Evolutionary conservation across 495 filamentous ascomycete genomes (phyloP).

Genomic region (Acidomyces sp.): DNA sequence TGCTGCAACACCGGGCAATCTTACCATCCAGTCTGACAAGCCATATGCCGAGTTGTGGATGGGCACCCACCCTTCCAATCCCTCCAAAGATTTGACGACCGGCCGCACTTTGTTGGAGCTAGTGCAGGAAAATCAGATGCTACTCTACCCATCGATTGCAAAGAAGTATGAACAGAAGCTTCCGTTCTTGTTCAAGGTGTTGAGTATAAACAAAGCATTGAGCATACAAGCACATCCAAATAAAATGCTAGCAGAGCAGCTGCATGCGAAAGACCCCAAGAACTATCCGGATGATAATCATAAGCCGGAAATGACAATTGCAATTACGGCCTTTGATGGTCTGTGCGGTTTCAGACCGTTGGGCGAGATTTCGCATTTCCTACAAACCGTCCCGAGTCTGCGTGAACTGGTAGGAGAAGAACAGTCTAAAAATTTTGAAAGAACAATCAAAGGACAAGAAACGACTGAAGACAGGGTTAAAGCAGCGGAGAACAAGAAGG

Average conservation of each 20-base stretch:
- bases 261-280: constrained; percentile 73
- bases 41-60: constrained; percentile 69
- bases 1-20: constrained; percentile 23
- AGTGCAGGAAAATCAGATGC: constrained; percentile 72
- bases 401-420: constrained; percentile 63
- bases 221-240: constrained; percentile 97
- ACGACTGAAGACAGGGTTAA: constrained; percentile 45
- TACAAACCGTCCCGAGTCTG: constrained; percentile 58
- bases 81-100: constrained; percentile 75
- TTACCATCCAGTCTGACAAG: constrained; percentile 29
- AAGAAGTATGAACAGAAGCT: constrained; percentile 65
- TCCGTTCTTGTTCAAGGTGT: constrained; percentile 94
- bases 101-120: constrained; percentile 80
- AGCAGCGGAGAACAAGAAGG: constrained; percentile 60
- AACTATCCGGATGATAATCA: constrained; percentile 99
- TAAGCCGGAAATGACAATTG: constrained; percentile 98
- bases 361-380: constrained; percentile 72
- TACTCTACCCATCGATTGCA: constrained; percentile 58
- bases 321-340: constrained; percentile 89
- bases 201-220: constrained; percentile 84
- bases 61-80: constrained; percentile 93
- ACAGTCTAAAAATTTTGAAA: constrained; percentile 52
- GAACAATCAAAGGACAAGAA: constrained; percentile 52
- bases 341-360: constrained; percentile 90
- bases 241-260: constrained; percentile 85